Percentiles rank a stretch among this genome's conserved stretches.
These are phyloP conservation scores for Tulasnella calospora DNA, from an alignment of 768 basidiomycete genomes.

Conservation along the genomic window DNA sequence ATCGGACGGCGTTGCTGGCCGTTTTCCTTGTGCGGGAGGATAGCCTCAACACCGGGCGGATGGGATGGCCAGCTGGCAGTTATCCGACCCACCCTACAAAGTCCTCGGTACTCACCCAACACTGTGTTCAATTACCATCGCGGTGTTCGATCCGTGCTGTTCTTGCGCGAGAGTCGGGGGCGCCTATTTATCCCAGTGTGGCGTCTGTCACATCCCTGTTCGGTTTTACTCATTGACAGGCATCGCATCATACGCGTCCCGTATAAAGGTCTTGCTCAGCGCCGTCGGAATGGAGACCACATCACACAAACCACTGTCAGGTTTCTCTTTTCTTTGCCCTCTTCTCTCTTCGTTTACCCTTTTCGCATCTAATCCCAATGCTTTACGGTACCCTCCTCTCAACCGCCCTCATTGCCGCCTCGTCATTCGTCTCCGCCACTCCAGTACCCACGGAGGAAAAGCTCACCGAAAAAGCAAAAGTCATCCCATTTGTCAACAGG, in stretches of 20 bases:
- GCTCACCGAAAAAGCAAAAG: not conserved
- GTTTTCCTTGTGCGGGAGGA: too few species aligned
- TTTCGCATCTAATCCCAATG: not conserved
- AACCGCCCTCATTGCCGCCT: not conserved
- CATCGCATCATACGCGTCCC: not conserved
- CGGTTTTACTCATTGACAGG: not conserved
- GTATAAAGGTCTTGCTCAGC: not conserved
- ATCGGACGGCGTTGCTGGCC: too few species aligned
- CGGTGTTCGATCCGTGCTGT: not conserved
- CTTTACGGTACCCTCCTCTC: not conserved
- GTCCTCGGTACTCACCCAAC: not conserved
- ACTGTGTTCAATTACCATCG: not conserved
- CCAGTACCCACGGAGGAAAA: not conserved
- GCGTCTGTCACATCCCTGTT: too few species aligned
- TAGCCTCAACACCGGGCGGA: too few species aligned
- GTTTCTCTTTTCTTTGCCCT: not conserved
- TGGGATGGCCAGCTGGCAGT: not conserved
- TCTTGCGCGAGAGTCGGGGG: not conserved
- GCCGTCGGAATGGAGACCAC: not conserved
- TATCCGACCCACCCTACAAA: not conserved
- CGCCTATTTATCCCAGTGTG: not conserved
- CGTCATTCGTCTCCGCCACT: not conserved
- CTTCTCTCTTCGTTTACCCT: not conserved
- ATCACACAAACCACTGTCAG: too few species aligned
- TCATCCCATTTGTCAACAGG: not conserved